Conservation (phyloP, 2,329 filamentous ascomycete genomes). For the Magnaporthales sp. region DNA sequence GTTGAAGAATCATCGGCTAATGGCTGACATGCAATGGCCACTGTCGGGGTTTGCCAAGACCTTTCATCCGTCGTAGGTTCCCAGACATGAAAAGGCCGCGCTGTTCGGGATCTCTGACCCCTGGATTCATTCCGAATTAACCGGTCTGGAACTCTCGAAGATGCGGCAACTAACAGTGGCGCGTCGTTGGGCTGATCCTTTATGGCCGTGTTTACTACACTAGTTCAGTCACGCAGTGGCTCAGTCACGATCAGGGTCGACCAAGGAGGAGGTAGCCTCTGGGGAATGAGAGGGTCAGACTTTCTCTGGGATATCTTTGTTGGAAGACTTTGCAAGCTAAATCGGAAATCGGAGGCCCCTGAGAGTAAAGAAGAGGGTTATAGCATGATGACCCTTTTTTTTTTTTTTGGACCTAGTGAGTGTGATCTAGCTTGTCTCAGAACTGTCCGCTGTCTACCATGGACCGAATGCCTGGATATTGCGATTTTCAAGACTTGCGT, state of each 20-base stretch:
- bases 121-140: neutral
- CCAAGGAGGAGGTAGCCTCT: neutral
- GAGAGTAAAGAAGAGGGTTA: too few relatives aligned
- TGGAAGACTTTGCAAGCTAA: neutral
- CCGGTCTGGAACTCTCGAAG: neutral
- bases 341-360: neutral
- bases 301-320: neutral
- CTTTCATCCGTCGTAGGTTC: neutral
- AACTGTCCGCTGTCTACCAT: neutral
- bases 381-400: too few relatives aligned
- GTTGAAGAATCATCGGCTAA: neutral
- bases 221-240: neutral
- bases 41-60: neutral
- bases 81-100: neutral
- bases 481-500: neutral
- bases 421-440: neutral
- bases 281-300: neutral
- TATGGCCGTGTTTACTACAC: neutral
- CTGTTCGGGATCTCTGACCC: neutral
- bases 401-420: neutral
- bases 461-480: neutral
- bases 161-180: neutral
- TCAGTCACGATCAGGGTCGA: neutral
- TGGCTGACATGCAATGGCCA: neutral
- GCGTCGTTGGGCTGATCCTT: neutral